phyloP scores from a whole-genome alignment of 495 filamentous ascomycete genomes.

The Penicillium canescens region DNA sequence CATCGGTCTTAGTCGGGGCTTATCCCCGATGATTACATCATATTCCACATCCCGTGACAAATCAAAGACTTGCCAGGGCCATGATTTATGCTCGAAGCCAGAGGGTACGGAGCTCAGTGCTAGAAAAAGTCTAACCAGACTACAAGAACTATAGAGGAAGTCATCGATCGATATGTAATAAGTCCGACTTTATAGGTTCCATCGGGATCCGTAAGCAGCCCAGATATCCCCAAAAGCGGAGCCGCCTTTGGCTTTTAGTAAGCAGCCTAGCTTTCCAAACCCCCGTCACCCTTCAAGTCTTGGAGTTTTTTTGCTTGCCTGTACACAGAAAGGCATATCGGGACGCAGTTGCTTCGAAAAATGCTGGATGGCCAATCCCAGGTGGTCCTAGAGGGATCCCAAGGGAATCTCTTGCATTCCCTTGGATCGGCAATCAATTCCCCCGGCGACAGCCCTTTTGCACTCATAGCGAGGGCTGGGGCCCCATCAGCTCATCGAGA shows the following conservation, averaged over 20 bases:
- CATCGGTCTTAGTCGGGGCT: not conserved
- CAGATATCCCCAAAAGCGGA: slow-evolving; percentile 5
- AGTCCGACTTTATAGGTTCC: not conserved
- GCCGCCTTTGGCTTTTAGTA: slow-evolving; percentile 19
- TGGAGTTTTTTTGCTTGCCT: slow-evolving; percentile 8
- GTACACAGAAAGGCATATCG: slow-evolving; percentile 14
- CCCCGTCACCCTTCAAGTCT: slow-evolving; percentile 5
- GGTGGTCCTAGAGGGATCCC: slow-evolving; percentile 39
- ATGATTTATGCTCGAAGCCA: too few species aligned
- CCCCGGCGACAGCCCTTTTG: slow-evolving; percentile 67
- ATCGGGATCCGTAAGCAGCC: not conserved
- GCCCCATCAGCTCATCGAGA: slow-evolving; percentile 76
- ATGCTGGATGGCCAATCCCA: slow-evolving; percentile 49
- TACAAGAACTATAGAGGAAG: too few species aligned
- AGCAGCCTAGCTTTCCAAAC: slow-evolving; percentile 18
- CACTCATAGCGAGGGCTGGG: slow-evolving; percentile 90
- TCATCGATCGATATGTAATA: not conserved
- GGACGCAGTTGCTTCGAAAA: slow-evolving; percentile 28
- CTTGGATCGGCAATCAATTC: slow-evolving; percentile 30
- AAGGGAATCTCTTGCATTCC: slow-evolving; percentile 31
- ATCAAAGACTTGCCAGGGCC: not conserved
- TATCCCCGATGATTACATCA: slow-evolving; percentile 4
- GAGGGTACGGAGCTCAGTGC: too few species aligned
- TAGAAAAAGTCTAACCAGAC: too few species aligned
- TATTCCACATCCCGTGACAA: not conserved